Percentiles rank a stretch among this genome's conserved stretches.
phyloP scores from a whole-genome alignment of 2,329 filamentous ascomycete genomes.

The Xylariaceae sp. region DNA sequence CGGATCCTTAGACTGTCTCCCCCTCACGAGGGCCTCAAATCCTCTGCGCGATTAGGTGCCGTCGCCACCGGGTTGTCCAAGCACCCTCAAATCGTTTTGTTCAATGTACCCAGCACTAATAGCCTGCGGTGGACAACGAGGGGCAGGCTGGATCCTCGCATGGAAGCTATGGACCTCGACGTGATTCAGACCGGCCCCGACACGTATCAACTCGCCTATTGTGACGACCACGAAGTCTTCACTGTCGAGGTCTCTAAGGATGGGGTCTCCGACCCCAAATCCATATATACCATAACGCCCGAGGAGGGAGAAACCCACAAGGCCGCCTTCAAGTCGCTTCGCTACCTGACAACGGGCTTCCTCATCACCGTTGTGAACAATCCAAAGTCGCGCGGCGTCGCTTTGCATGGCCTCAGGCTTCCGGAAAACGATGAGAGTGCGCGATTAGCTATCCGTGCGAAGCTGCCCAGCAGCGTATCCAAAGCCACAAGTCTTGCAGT shows the following conservation, averaged over 20 bases:
- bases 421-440: constrained; percentile 39
- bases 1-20: constrained; percentile 51
- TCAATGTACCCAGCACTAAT: constrained; percentile 57
- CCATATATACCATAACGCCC: constrained; percentile 52
- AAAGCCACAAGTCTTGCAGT: constrained; percentile 75
- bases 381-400: constrained; percentile 51
- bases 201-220: constrained; percentile 70
- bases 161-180: constrained; percentile 65
- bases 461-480: constrained; percentile 62
- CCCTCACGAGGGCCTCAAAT: constrained; percentile 44
- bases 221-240: constrained; percentile 69
- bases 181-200: constrained; percentile 56
- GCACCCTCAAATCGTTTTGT: constrained; percentile 72
- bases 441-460: constrained; percentile 46
- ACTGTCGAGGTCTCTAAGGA: constrained; percentile 47
- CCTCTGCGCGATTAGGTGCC: constrained; percentile 57
- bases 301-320: constrained; percentile 39
- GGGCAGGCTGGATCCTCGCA: constrained; percentile 45
- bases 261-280: constrained; percentile 41
- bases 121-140: constrained; percentile 46
- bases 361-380: constrained; percentile 53
- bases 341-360: constrained; percentile 54
- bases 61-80: constrained; percentile 73
- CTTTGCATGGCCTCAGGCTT: constrained; percentile 52
- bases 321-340: constrained; percentile 52